Conservation (phyloP, 352 stramenopile genomes). For the Globisporangium apiculatum region DNA sequence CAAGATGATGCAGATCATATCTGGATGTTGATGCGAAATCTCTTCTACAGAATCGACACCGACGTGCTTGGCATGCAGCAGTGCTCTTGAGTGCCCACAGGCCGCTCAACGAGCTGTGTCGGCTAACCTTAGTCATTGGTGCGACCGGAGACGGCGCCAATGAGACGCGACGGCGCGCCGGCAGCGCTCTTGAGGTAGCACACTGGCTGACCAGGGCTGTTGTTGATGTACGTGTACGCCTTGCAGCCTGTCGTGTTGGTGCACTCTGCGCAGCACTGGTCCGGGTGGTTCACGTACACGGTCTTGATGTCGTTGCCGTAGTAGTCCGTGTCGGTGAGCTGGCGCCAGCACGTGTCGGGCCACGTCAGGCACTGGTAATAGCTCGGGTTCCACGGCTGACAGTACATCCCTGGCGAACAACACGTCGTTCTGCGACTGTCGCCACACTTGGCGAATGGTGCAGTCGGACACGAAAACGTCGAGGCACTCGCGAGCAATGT, state of each 20-base stretch:
- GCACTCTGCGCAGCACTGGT: conserved; percentile 30
- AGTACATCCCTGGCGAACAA: conserved; percentile 19
- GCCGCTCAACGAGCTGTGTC: too few species aligned
- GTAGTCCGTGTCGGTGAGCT: conserved; percentile 3
- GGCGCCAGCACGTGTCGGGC: conserved; percentile 1
- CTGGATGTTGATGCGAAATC: too few species aligned
- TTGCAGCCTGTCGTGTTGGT: conserved; percentile 23
- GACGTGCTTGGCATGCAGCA: too few species aligned
- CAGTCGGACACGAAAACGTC: not conserved
- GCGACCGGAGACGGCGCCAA: not conserved
- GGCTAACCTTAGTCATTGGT: too few species aligned
- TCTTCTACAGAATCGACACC: too few species aligned
- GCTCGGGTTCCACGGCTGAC: conserved; percentile 31
- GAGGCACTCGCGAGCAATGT: not conserved
- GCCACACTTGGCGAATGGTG: not conserved
- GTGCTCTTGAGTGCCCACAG: too few species aligned
- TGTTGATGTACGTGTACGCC: conserved; percentile 46
- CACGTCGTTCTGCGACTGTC: not conserved
- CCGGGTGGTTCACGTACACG: conserved; percentile 2
- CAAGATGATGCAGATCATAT: too few species aligned
- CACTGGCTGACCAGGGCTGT: conserved; percentile 15
- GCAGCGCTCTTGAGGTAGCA: conserved; percentile 4
- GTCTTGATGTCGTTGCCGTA: conserved; percentile 6
- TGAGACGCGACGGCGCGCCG: not conserved
- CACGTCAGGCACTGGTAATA: conserved; percentile 27